Conservation (phyloP, 148 eudicot genomes). For the Amaranthus palmeri region DNA sequence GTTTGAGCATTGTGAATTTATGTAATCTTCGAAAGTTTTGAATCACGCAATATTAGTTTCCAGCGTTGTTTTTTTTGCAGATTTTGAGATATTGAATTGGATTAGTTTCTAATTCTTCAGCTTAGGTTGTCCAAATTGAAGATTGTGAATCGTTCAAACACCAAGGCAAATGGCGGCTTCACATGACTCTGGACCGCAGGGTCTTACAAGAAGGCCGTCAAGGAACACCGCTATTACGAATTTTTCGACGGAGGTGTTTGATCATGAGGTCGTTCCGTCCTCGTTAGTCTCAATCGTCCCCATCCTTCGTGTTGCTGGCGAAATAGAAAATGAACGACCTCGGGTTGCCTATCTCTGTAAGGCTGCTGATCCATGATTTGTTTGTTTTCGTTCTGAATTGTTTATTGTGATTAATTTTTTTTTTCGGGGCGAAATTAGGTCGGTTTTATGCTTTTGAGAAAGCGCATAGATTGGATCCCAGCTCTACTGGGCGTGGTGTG, state of each 20-base stretch:
- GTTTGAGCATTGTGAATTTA: too few relatives aligned
- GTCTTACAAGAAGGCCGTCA: conserved; percentile 61
- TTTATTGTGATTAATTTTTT: not conserved
- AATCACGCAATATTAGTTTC: too few relatives aligned
- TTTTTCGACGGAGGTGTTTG: conserved; percentile 81
- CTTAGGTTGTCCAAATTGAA: not conserved
- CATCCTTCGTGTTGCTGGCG: conserved; percentile 82
- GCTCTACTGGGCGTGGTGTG: conserved; percentile 73
- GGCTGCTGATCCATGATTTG: not conserved
- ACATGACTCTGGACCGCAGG: conserved; percentile 29
- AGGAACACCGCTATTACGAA: conserved; percentile 72
- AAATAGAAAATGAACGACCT: conserved; percentile 74
- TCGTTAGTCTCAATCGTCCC: conserved; percentile 75
- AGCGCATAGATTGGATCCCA: conserved; percentile 60
- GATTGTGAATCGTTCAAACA: not conserved
- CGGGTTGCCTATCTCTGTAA: conserved; percentile 94
- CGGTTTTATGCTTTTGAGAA: conserved; percentile 71
- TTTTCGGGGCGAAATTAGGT: conserved; percentile 29
- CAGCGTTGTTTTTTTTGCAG: too few relatives aligned
- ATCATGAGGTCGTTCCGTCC: conserved; percentile 87
- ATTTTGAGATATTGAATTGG: too few relatives aligned
- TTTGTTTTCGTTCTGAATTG: not conserved
- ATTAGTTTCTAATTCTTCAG: not conserved
- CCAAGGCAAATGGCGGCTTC: conserved; percentile 34
- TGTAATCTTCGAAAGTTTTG: too few relatives aligned